Percentiles rank a stretch among this genome's conserved stretches.
Conservation (phyloP, 2,329 filamentous ascomycete genomes). For the Penicillium occitanis region DNA sequence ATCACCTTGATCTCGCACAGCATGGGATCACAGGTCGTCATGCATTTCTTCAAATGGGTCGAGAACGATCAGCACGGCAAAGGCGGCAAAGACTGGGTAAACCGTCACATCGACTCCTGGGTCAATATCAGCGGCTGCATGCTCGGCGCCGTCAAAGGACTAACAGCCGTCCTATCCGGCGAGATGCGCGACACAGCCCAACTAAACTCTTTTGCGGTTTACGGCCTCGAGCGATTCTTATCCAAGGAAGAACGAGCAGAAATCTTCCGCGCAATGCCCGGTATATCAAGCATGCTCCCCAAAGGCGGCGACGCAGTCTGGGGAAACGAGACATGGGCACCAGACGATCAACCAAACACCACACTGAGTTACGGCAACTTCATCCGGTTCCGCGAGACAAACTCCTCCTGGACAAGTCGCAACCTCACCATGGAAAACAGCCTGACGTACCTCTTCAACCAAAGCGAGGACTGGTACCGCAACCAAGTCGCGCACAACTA, state of each 20-base stretch:
- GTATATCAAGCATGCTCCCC: slow-evolving; percentile 93
- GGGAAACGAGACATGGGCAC: slow-evolving; percentile 84
- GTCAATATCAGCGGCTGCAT: slow-evolving; percentile 98
- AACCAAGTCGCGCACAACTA: slow-evolving; percentile 72
- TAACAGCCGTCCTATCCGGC: slow-evolving; percentile 82
- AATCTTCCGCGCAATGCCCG: slow-evolving; percentile 95
- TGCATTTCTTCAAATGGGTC: slow-evolving; percentile 78
- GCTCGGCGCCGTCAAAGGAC: slow-evolving; percentile 88
- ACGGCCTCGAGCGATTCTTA: slow-evolving; percentile 93
- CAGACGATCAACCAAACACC: slow-evolving; percentile 77
- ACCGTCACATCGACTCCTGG: slow-evolving; percentile 86
- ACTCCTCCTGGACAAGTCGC: slow-evolving; percentile 60
- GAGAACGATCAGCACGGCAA: slow-evolving; percentile 73
- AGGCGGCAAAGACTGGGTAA: slow-evolving; percentile 85
- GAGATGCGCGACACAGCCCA: slow-evolving; percentile 99
- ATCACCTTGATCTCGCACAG: slow-evolving; percentile 87
- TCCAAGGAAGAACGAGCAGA: slow-evolving; percentile 87
- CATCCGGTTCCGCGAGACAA: slow-evolving; percentile 72
- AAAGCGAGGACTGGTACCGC: slow-evolving; percentile 82
- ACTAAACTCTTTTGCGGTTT: slow-evolving; percentile 92
- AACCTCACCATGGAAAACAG: slow-evolving; percentile 83
- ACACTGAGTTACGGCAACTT: slow-evolving; percentile 74
- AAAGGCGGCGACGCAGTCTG: slow-evolving; percentile 93
- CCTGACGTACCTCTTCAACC: slow-evolving; percentile 72
- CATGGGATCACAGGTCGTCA: slow-evolving; percentile 94